Evolutionary conservation across 2,329 filamentous ascomycete genomes (phyloP).

Genomic region (Penicillium thymicola): DNA sequence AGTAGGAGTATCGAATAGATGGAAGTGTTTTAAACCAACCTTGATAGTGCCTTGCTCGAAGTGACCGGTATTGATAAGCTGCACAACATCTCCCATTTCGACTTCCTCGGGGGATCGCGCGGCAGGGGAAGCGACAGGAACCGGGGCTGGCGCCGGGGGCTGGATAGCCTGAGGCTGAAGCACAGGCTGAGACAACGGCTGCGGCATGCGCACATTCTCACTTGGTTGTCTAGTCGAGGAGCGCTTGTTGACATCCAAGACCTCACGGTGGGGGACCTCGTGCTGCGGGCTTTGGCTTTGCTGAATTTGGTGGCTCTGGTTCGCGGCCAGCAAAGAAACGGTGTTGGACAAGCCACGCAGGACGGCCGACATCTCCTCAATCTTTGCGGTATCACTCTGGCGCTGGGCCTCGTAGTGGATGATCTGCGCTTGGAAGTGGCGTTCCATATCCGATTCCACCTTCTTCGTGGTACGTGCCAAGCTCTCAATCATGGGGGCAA

Average conservation of each 20-base stretch:
- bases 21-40: constrained; percentile 27
- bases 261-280: neutral
- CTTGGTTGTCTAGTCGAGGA: constrained; percentile 26
- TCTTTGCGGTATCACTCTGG: constrained; percentile 55
- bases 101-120: constrained; percentile 34
- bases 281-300: constrained; percentile 1
- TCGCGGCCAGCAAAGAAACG: constrained; percentile 43
- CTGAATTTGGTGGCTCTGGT: constrained; percentile 42
- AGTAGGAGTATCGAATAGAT: constrained; percentile 8
- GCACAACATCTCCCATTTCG: constrained; percentile 43
- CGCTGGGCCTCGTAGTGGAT: constrained; percentile 52
- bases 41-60: constrained; percentile 48
- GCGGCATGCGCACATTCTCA: constrained; percentile 18
- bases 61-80: constrained; percentile 38
- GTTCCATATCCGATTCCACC: constrained; percentile 66
- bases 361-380: constrained; percentile 58
- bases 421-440: constrained; percentile 52
- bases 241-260: constrained; percentile 19
- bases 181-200: constrained; percentile 8
- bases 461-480: constrained; percentile 67
- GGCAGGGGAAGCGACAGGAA: constrained; percentile 12
- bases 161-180: neutral
- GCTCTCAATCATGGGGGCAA: constrained; percentile 65
- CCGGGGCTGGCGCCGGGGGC: neutral
- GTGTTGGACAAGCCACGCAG: constrained; percentile 55